Percentiles rank a stretch among this genome's conserved stretches.
Conservation (phyloP, 1,284 basidiomycete species). For the Malassezia sympodialis region DNA sequence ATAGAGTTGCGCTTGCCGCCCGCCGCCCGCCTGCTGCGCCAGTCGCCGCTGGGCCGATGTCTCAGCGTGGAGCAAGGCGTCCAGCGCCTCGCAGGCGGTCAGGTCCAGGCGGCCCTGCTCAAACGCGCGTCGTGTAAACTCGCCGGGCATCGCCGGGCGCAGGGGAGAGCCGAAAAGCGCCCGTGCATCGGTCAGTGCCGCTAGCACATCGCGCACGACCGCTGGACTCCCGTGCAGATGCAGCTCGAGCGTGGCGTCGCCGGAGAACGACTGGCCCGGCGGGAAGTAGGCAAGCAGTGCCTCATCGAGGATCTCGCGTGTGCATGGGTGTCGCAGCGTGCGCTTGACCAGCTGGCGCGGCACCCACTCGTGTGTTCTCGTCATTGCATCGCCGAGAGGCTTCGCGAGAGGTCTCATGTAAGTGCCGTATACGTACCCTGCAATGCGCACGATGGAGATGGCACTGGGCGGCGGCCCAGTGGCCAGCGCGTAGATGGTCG, state of each 20-base stretch:
- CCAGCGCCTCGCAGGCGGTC: slow-evolving; percentile 71
- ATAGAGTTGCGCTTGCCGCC: slow-evolving; percentile 54
- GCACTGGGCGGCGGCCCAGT: slow-evolving; percentile 72
- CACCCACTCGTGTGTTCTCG: slow-evolving; percentile 44
- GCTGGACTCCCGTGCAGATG: slow-evolving; percentile 80
- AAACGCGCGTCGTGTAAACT: slow-evolving; percentile 75
- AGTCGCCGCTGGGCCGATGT: slow-evolving; percentile 67
- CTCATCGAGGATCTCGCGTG: slow-evolving; percentile 62
- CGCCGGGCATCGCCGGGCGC: slow-evolving; percentile 69
- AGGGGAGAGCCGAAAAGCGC: slow-evolving; percentile 50
- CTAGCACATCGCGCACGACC: slow-evolving; percentile 61
- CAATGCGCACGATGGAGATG: slow-evolving; percentile 68
- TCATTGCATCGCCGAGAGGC: slow-evolving; percentile 56
- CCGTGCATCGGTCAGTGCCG: slow-evolving; percentile 53
- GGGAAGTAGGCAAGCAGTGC: slow-evolving; percentile 65
- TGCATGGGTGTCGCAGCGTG: slow-evolving; percentile 59
- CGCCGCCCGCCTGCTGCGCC: slow-evolving; percentile 61
- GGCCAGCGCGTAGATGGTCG: slow-evolving; percentile 74
- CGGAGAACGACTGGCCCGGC: slow-evolving; percentile 66
- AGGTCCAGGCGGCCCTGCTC: slow-evolving; percentile 67
- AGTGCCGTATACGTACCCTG: slow-evolving; percentile 53
- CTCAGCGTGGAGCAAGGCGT: slow-evolving; percentile 72
- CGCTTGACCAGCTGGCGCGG: slow-evolving; percentile 60
- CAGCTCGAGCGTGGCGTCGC: slow-evolving; percentile 69
- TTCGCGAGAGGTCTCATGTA: background rate